Conservation (phyloP, 2,329 filamentous ascomycete genomes). For the Amauroascus niger region DNA sequence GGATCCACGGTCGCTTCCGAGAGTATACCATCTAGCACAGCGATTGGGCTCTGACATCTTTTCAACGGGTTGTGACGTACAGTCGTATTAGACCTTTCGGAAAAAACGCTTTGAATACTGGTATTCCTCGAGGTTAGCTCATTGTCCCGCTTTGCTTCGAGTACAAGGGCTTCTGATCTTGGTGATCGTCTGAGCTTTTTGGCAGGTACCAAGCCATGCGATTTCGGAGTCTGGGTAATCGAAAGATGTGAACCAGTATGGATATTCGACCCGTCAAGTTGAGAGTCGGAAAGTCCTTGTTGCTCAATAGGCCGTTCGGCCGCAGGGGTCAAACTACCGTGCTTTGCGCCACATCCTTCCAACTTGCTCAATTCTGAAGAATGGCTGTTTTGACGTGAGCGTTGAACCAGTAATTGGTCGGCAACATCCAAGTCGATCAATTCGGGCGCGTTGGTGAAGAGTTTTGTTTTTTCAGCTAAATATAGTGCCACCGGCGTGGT, state of each 20-base stretch:
- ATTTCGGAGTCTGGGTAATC: background rate
- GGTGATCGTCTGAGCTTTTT: slow-evolving; percentile 5
- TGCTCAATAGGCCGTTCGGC: background rate
- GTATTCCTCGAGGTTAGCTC: slow-evolving; percentile 22
- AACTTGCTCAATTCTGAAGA: background rate
- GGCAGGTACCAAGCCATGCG: slow-evolving; percentile 3
- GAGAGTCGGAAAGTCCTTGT: background rate
- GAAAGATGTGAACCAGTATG: background rate
- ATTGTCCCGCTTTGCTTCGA: slow-evolving; percentile 8
- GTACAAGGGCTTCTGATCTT: background rate
- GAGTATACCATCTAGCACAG: slow-evolving; percentile 8
- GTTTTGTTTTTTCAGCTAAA: background rate
- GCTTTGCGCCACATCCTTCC: background rate
- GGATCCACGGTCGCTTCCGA: slow-evolving; percentile 9
- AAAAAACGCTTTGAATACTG: slow-evolving; percentile 27
- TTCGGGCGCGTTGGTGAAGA: background rate
- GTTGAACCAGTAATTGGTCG: slow-evolving; percentile 4
- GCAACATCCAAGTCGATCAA: background rate
- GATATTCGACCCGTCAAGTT: background rate
- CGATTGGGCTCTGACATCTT: slow-evolving; percentile 16
- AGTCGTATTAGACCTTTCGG: slow-evolving; percentile 27
- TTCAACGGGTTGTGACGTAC: slow-evolving; percentile 29
- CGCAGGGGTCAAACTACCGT: background rate
- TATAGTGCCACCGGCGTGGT: background rate
- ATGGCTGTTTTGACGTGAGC: slow-evolving; percentile 3